Base-by-base conservation (phyloP, 768 basidiomycete genomes). In the Suillus tomentosus region DNA sequence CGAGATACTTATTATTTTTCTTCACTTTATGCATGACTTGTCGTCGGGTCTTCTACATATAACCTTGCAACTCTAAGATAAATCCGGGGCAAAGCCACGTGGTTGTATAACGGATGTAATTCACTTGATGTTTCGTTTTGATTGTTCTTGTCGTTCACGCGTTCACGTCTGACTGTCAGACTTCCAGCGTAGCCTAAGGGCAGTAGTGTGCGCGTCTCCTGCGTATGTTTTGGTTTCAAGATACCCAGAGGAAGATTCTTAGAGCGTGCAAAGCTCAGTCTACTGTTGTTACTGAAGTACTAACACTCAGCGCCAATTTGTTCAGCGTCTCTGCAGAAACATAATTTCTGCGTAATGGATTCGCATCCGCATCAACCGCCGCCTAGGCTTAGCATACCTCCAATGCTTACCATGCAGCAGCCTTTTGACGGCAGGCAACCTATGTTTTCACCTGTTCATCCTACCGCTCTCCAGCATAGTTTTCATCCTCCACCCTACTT, bases 401-500 rank as follows among this genome's bases (percentile, higher is more conserved):
- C 84, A 34, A 73, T 78, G 55, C 79, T 88, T 69, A 78, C 75
- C 72, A 74, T 82, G 67, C 89, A 87, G 68, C 89, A 87, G 70
- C 85, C 84, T 22, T 81, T 80, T 64, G 79, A 77, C 40, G 71
- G 78, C 57, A 69, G 75, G 67, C 84, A 81, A 66, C 79, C 79
- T 59, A 75, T 89, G 68, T 91, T 81, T 73, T 90, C 90, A 7
- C 89, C 90, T 8, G 84, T 82, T 51, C 75, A 90, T 48, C 88
- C 86, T 42, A 85, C 88, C 0, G 78, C 84, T 60, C 67, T 88
- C 27, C 85, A 85, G 68, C 83, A 83, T 31, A 76, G 81, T 50
- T 87, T 85, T 76, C 86, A 85, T 66, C 85, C 87, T 0, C 73
- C 82, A 1, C 71, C 68, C 0, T 85, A 83, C 66, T 84, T 84